Conservation (phyloP, 2,329 filamentous ascomycete species). For the Trichophyton benhamiae region DNA sequence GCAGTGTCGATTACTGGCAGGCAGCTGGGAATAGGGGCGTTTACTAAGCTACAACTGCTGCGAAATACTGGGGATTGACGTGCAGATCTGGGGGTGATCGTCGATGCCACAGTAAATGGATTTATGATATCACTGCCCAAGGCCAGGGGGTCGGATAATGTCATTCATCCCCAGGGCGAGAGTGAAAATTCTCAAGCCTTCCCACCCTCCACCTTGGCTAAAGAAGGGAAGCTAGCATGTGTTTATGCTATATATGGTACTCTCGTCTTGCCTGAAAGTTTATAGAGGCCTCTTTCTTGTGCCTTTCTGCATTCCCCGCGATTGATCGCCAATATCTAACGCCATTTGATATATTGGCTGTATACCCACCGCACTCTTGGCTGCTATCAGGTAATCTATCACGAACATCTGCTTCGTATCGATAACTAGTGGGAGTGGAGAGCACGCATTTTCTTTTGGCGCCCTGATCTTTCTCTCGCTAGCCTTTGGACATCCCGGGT, state of each 20-base stretch:
- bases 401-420: neutral
- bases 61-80: neutral
- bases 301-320: neutral
- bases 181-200: constrained; percentile 87
- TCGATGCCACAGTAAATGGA: neutral
- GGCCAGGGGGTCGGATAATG: neutral
- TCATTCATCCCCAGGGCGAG: constrained; percentile 47
- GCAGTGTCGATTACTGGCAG: neutral
- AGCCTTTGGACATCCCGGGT: neutral
- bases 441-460: neutral
- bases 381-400: neutral
- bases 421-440: neutral
- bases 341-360: neutral
- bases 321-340: neutral
- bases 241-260: neutral
- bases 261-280: neutral
- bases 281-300: neutral
- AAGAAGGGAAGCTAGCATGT: constrained; percentile 2
- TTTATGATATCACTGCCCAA: neutral
- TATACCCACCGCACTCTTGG: neutral
- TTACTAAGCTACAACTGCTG: neutral
- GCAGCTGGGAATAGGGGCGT: neutral
- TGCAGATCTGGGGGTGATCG: constrained; percentile 2
- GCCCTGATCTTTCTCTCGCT: neutral
- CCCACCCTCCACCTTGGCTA: constrained; percentile 42